Percentiles rank a stretch among this genome's conserved stretches.
phyloP scores from a whole-genome alignment of 176 grass and related monocot genomes.

The Rhynchospora breviuscula region DNA sequence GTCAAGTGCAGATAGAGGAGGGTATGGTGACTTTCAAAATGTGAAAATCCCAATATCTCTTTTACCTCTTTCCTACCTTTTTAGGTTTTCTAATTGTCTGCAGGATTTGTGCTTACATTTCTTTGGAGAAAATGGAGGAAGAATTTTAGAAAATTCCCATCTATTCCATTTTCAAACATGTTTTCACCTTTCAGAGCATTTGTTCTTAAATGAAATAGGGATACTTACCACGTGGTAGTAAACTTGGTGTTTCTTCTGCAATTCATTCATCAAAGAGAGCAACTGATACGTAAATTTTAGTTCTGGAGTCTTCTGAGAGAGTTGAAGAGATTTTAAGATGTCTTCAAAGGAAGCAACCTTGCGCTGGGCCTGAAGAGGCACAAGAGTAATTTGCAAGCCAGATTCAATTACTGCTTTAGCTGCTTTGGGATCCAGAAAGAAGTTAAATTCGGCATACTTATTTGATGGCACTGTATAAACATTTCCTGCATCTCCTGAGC shows the following conservation, averaged over 20 bases:
- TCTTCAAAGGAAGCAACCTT: constrained; percentile 51
- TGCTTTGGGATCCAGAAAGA: constrained; percentile 79
- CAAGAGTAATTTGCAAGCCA: constrained; percentile 43
- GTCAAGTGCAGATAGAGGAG: background rate
- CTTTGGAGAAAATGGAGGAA: background rate
- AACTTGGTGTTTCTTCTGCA: constrained; percentile 35
- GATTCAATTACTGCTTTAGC: constrained; percentile 56
- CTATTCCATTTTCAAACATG: background rate
- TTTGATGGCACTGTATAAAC: constrained; percentile 62
- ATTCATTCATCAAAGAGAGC: constrained; percentile 43
- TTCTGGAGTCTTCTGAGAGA: constrained; percentile 48
- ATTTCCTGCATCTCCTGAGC: constrained; percentile 42
- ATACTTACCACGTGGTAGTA: constrained; percentile 60
- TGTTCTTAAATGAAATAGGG: background rate
- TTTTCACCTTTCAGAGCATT: background rate
- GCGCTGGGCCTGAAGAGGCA: constrained; percentile 60
- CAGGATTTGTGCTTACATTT: background rate
- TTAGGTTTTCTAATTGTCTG: background rate
- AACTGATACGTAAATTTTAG: constrained; percentile 44
- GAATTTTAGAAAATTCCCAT: background rate
- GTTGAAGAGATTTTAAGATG: constrained; percentile 34
- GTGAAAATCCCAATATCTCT: background rate
- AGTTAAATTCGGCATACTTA: constrained; percentile 61
- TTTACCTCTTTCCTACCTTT: background rate
- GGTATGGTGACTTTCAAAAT: background rate